Percentiles rank a stretch among this genome's conserved stretches.
Conservation (phyloP, 2,329 filamentous ascomycete species). For the Fusarium miscanthi region DNA sequence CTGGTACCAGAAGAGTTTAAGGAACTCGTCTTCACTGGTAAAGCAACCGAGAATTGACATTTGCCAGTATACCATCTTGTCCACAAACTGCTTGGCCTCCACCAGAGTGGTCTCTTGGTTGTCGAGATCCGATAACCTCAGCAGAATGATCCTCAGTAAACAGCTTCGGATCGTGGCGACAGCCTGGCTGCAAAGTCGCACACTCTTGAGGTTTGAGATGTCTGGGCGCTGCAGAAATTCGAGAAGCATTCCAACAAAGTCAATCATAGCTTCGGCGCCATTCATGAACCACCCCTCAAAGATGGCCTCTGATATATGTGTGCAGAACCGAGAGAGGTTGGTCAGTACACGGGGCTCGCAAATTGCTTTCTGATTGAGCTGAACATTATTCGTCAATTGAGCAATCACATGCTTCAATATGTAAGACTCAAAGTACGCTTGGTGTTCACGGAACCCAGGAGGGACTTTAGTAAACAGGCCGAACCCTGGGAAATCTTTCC, state of each 20-base stretch:
- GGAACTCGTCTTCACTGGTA: conserved; percentile 80
- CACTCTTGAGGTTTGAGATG: conserved; percentile 82
- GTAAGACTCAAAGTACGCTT: conserved; percentile 95
- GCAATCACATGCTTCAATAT: conserved; percentile 80
- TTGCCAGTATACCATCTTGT: conserved; percentile 95
- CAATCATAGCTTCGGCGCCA: conserved; percentile 83
- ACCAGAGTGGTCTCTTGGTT: conserved; percentile 67
- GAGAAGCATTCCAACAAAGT: conserved; percentile 85
- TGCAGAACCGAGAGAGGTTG: conserved; percentile 84
- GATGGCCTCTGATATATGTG: conserved; percentile 87
- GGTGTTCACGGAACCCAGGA: conserved; percentile 92
- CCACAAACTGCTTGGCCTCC: conserved; percentile 78
- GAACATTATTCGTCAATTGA: conserved; percentile 75
- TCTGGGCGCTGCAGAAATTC: conserved; percentile 92
- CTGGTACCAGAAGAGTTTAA: conserved; percentile 90
- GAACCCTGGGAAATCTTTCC: conserved; percentile 92
- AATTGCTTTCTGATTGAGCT: conserved; percentile 76
- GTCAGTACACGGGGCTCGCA: conserved; percentile 85
- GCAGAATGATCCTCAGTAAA: conserved; percentile 81
- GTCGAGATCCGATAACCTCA: conserved; percentile 86
- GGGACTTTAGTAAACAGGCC: conserved; percentile 88
- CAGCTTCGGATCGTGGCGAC: conserved; percentile 79
- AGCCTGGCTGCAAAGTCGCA: conserved; percentile 89
- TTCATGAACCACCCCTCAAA: conserved; percentile 98
- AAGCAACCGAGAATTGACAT: conserved; percentile 85